A percentile compares a stretch with the other conserved stretches of the same genome.
phyloP scores from a whole-genome alignment of 2,329 filamentous ascomycete species.

The Alternaria hordeiaustralica region DNA sequence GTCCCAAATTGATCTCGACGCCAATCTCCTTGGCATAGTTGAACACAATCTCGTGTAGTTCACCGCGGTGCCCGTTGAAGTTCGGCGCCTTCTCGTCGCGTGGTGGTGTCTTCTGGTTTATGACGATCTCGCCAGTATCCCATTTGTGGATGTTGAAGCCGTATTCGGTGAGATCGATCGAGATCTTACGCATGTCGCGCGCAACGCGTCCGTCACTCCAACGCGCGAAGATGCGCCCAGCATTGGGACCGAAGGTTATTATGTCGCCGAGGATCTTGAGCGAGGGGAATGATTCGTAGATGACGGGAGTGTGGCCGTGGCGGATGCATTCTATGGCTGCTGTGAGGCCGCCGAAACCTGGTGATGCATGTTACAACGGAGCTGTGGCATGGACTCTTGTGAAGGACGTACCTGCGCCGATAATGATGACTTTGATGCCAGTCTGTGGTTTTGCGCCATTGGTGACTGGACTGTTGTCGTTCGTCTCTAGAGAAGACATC shows the following conservation, averaged over 20 bases:
- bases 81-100: slow-evolving; percentile 58
- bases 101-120: slow-evolving; percentile 60
- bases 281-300: slow-evolving; percentile 64
- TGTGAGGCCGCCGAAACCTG: slow-evolving; percentile 67
- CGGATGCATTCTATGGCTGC: slow-evolving; percentile 69
- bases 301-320: slow-evolving; percentile 64
- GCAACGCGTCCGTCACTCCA: slow-evolving; percentile 62
- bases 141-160: slow-evolving; percentile 69
- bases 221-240: slow-evolving; percentile 65
- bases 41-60: slow-evolving; percentile 66
- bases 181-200: slow-evolving; percentile 56
- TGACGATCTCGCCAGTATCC: slow-evolving; percentile 64
- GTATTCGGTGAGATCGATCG: slow-evolving; percentile 60
- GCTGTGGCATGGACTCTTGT: not conserved
- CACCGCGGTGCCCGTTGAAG: slow-evolving; percentile 67
- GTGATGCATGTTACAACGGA: not conserved
- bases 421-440: slow-evolving; percentile 62
- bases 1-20: slow-evolving; percentile 63
- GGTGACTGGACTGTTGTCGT: not conserved
- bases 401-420: slow-evolving; percentile 49
- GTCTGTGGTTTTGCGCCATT: slow-evolving; percentile 41
- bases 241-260: slow-evolving; percentile 67
- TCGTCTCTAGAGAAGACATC: slow-evolving; percentile 26
- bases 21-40: slow-evolving; percentile 62
- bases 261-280: slow-evolving; percentile 68